Percentiles rank a stretch among this genome's conserved stretches.
These are phyloP conservation scores for Cercophora scortea DNA, from an alignment of 495 filamentous ascomycete species.

Conservation along the genomic window DNA sequence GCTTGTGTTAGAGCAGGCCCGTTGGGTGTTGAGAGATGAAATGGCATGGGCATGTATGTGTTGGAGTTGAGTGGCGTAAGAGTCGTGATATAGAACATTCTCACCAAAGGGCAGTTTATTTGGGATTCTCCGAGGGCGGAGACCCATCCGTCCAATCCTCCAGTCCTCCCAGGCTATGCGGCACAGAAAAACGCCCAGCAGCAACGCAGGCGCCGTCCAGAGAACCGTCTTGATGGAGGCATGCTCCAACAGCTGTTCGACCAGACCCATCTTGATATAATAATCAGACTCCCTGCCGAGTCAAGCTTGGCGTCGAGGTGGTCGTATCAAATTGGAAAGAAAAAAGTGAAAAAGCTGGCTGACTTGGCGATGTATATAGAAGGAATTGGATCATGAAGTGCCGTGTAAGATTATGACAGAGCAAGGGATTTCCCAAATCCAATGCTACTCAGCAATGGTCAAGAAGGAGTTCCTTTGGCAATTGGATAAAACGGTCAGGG, in stretches of 20 bases:
- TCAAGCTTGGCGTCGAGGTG: too few species aligned
- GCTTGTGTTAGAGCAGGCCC: constrained; percentile 3
- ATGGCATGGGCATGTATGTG: not conserved
- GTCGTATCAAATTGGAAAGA: too few species aligned
- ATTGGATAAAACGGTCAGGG: too few species aligned
- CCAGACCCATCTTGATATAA: constrained; percentile 30
- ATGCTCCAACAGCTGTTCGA: constrained; percentile 27
- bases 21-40: constrained; percentile 15
- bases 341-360: too few species aligned
- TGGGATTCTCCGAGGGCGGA: constrained; percentile 10
- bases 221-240: constrained; percentile 25
- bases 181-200: constrained; percentile 18
- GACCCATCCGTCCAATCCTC: constrained; percentile 33
- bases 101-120: constrained; percentile 24
- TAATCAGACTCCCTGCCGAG: not conserved
- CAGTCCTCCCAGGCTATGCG: constrained; percentile 19
- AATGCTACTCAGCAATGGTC: too few species aligned
- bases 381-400: too few species aligned
- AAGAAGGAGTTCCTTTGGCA: too few species aligned
- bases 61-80: too few species aligned
- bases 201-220: constrained; percentile 18
- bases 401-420: too few species aligned
- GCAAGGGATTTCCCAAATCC: too few species aligned
- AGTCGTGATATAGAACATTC: not conserved
- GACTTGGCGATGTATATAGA: too few species aligned